Base-by-base conservation (phyloP, 2,329 filamentous ascomycete species). In the Stemphylium beticola region DNA sequence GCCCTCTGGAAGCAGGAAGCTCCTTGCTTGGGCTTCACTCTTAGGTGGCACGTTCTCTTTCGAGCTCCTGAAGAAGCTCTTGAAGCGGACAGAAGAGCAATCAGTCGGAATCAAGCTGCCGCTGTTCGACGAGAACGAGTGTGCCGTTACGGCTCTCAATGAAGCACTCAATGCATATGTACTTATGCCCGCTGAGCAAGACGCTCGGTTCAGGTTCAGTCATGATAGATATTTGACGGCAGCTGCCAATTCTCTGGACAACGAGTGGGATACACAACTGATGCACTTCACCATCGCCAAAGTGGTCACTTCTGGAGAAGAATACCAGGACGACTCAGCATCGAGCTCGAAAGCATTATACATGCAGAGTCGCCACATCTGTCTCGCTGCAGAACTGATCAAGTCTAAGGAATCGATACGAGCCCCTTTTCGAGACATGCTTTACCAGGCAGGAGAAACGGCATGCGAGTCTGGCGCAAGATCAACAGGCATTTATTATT, bases 261-360 rank as follows among this genome's bases (percentile, higher is more conserved):
- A 84, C 17, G 89, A 90, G 64, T 74, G 68, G 68, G 64, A 74
- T 36, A 72, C 63, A 0, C 57, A 66, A 24, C 55, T 71, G 56
- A 97, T 97, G 93, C 92, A 97, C 74, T 97, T 93, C 65, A 86
- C 92, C 40, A 91, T 97, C 65, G 89, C 91, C 0, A 88, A 91
- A 68, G 89, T 88, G 0, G 85, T 97, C 61, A 85, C 93, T 73
- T 89, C 90, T 63, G 88, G 92, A 64, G 85, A 78, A 18, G 77
- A 79, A 7, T 75, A 83, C 20, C 57, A 65, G 7, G 87, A 92
- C 55, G 80, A 84, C 1, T 82, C 82, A 44, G 82, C 83, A 22
- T 63, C 72, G 20, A 71, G 74, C 2, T 77, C 76, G 4, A 79
- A 78, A 43, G 65, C 74, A 2, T 82, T 87, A 11, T 92, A 96